These are phyloP conservation scores for Lachancea nothofagi DNA, from an alignment of 805 yeast genomes.

Conservation along the genomic window DNA sequence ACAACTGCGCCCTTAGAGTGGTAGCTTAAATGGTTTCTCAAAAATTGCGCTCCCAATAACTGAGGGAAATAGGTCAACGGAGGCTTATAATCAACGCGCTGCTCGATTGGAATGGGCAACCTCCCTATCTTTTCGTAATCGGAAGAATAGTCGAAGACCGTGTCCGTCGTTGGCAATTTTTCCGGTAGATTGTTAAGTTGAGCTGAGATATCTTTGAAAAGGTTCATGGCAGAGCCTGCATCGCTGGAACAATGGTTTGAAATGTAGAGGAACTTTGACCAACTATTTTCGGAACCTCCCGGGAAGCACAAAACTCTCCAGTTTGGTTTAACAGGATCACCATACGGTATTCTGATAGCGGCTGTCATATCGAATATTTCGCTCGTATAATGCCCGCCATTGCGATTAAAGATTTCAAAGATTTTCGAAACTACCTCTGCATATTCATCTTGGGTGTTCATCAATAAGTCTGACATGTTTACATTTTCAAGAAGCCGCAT, in stretches of 20 bases:
- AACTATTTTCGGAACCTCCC: background rate
- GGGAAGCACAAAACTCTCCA: constrained; percentile 25
- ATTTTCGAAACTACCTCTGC: constrained; percentile 9
- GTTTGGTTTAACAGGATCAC: constrained; percentile 18
- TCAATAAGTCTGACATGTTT: constrained; percentile 16
- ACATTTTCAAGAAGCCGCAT: constrained; percentile 18
- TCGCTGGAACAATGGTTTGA: constrained; percentile 27
- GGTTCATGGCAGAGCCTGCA: constrained; percentile 20
- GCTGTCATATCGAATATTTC: constrained; percentile 15
- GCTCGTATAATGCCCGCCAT: constrained; percentile 11
- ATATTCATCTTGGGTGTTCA: constrained; percentile 22
- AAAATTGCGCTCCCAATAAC: constrained; percentile 13
- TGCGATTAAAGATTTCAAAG: constrained; percentile 9
- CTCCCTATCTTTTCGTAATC: constrained; percentile 14
- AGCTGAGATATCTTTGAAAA: constrained; percentile 19
- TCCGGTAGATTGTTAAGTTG: constrained; percentile 4
- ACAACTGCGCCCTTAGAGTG: constrained; percentile 13
- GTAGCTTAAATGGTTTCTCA: constrained; percentile 14
- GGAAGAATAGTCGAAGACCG: constrained; percentile 15
- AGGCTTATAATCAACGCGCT: constrained; percentile 21
- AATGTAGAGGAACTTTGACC: constrained; percentile 15
- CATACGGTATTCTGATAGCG: constrained; percentile 16
- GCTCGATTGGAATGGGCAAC: constrained; percentile 23
- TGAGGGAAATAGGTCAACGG: constrained; percentile 11
- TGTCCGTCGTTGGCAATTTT: background rate